These are phyloP conservation scores for Kurtzmaniella fragi DNA, from an alignment of 805 yeast genomes.

Conservation along the genomic window DNA sequence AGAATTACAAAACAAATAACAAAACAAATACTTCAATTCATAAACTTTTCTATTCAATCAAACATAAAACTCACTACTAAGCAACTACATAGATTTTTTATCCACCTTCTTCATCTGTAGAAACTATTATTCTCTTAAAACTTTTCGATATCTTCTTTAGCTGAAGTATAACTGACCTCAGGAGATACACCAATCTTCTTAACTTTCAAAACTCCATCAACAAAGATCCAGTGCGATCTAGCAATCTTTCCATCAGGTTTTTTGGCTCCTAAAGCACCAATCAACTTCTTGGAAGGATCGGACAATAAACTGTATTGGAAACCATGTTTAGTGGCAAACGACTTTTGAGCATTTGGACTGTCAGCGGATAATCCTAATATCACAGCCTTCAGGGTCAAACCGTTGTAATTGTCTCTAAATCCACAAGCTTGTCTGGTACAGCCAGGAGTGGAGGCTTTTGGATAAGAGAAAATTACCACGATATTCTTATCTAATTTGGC, in stretches of 20 bases:
- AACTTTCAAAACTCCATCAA: constrained; percentile 61
- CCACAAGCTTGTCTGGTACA: constrained; percentile 95
- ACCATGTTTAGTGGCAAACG: constrained; percentile 65
- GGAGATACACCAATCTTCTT: constrained; percentile 51
- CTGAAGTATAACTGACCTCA: constrained; percentile 51
- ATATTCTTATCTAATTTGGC: constrained; percentile 26
- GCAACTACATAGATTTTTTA: no score
- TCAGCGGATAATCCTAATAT: constrained; percentile 86
- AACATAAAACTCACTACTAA: not conserved
- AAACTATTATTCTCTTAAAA: constrained; percentile 17
- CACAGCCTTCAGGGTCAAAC: constrained; percentile 44
- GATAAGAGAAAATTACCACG: constrained; percentile 60
- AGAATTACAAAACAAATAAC: not conserved
- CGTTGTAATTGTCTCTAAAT: constrained; percentile 61
- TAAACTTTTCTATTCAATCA: not conserved
- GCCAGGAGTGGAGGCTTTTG: constrained; percentile 92
- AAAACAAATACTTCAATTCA: not conserved
- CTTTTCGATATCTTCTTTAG: constrained; percentile 50
- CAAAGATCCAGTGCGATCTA: constrained; percentile 91
- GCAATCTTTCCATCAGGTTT: constrained; percentile 72
- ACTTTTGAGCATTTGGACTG: constrained; percentile 69
- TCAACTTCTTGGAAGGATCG: constrained; percentile 68
- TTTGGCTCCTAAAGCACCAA: constrained; percentile 76
- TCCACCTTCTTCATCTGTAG: constrained; percentile 4
- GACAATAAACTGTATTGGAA: constrained; percentile 70